phyloP scores from a whole-genome alignment of 441 rosid genomes.

The Pelargonium myrrhifolium region DNA sequence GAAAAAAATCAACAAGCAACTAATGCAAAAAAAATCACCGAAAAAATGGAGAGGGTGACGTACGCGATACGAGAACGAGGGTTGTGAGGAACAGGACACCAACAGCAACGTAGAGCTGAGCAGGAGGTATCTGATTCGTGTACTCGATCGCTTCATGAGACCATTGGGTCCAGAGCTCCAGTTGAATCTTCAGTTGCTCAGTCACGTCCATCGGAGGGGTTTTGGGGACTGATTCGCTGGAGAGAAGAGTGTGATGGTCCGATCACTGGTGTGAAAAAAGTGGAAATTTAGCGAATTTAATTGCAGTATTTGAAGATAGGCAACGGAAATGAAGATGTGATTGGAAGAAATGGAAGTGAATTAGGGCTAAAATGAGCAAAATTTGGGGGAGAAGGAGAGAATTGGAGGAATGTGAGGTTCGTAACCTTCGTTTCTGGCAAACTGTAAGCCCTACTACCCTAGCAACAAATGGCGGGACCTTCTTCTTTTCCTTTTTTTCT shows the following conservation, averaged over 20 bases:
- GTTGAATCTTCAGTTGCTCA: slow-evolving; percentile 46
- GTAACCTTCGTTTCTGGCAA: not conserved
- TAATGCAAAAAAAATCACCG: not conserved
- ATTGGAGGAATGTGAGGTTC: not conserved
- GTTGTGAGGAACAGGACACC: slow-evolving; percentile 48
- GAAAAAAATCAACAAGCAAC: not conserved
- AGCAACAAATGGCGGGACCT: not conserved
- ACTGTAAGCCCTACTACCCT: too few species aligned
- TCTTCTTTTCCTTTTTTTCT: too few species aligned
- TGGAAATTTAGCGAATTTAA: not conserved
- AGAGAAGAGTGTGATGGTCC: not conserved
- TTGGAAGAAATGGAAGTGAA: not conserved
- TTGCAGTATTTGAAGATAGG: too few species aligned
- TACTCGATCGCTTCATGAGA: slow-evolving; percentile 39
- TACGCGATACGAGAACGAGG: slow-evolving; percentile 46
- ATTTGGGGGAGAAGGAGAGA: not conserved
- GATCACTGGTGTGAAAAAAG: not conserved
- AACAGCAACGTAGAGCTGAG: slow-evolving; percentile 58
- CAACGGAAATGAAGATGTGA: too few species aligned
- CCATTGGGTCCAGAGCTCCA: slow-evolving; percentile 36
- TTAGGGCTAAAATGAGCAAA: not conserved
- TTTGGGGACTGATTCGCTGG: not conserved
- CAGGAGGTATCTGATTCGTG: slow-evolving; percentile 41
- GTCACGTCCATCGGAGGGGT: slow-evolving; percentile 43
- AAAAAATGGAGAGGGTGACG: slow-evolving; percentile 10